Conservation (phyloP, 345 rosid species). For the Euclidium syriacum region DNA sequence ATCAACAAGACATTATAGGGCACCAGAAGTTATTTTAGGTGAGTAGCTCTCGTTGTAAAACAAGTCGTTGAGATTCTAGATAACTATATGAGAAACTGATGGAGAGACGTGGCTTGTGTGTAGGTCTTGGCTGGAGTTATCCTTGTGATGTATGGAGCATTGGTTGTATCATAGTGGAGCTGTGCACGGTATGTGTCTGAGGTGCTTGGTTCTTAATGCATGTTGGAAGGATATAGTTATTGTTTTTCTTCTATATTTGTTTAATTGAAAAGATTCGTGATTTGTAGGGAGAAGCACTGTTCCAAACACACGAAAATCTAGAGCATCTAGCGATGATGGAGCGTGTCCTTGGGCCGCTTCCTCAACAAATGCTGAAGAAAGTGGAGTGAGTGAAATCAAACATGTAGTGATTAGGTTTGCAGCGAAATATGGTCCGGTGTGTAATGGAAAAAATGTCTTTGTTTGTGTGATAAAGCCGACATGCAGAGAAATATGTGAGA, state of each 20-base stretch:
- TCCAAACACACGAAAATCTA: conserved; percentile 86
- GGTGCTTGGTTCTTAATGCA: background rate
- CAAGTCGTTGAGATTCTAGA: background rate
- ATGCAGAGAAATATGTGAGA: conserved; percentile 71
- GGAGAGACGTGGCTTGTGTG: background rate
- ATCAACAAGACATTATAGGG: conserved; percentile 84
- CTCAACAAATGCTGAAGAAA: conserved; percentile 64
- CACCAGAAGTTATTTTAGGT: conserved; percentile 91
- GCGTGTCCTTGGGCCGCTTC: conserved; percentile 71
- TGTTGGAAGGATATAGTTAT: no score
- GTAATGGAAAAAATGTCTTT: background rate
- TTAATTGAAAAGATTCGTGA: background rate
- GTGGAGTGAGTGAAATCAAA: conserved; percentile 50
- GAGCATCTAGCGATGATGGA: conserved; percentile 98
- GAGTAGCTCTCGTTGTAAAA: background rate
- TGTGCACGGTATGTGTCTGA: conserved; percentile 63
- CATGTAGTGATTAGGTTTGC: background rate
- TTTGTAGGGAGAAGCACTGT: conserved; percentile 80
- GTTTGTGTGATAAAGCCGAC: conserved; percentile 45
- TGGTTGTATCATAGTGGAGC: conserved; percentile 77
- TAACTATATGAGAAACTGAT: background rate
- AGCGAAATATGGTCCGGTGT: background rate
- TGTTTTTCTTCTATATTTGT: background rate
- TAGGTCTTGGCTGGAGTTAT: conserved; percentile 88
- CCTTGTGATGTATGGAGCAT: conserved; percentile 95